phyloP scores from a whole-genome alignment of 2,329 filamentous ascomycete genomes.

The Arachnomyces sp. region DNA sequence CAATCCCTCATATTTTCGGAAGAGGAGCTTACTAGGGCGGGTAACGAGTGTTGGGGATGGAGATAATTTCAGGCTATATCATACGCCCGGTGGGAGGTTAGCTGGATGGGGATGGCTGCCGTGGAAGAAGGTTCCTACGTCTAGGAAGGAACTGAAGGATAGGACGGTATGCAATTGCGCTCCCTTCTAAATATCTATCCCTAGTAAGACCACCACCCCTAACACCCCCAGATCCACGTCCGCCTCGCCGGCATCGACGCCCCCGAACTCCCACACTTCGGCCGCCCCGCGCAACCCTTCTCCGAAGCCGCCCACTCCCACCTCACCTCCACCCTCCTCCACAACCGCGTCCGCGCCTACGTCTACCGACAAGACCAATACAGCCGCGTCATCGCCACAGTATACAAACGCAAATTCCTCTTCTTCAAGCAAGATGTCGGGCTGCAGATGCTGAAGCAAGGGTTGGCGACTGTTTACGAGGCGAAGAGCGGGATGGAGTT shows the following conservation, averaged over 20 bases:
- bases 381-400: slow-evolving; percentile 78
- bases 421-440: slow-evolving; percentile 69
- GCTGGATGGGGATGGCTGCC: slow-evolving; percentile 89
- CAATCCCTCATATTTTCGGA: slow-evolving; percentile 64
- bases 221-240: slow-evolving; percentile 57
- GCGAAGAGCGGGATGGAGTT: slow-evolving; percentile 86
- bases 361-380: slow-evolving; percentile 87
- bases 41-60: slow-evolving; percentile 95
- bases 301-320: slow-evolving; percentile 72
- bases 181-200: slow-evolving; percentile 4
- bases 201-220: background rate
- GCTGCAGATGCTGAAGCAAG: slow-evolving; percentile 75
- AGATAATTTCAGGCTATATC: slow-evolving; percentile 89
- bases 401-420: slow-evolving; percentile 55
- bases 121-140: slow-evolving; percentile 59
- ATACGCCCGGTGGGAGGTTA: slow-evolving; percentile 82
- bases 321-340: slow-evolving; percentile 63
- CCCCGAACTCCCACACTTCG: slow-evolving; percentile 88
- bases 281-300: slow-evolving; percentile 75
- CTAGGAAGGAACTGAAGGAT: slow-evolving; percentile 60
- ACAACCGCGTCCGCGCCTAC: slow-evolving; percentile 69
- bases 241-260: slow-evolving; percentile 89
- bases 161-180: slow-evolving; percentile 56
- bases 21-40: slow-evolving; percentile 67
- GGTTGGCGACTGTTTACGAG: slow-evolving; percentile 86